A percentile compares a stretch with the other conserved stretches of the same genome.
Evolutionary conservation across 768 basidiomycete species (phyloP).

Genomic region (Lactifluus rugatus): DNA sequence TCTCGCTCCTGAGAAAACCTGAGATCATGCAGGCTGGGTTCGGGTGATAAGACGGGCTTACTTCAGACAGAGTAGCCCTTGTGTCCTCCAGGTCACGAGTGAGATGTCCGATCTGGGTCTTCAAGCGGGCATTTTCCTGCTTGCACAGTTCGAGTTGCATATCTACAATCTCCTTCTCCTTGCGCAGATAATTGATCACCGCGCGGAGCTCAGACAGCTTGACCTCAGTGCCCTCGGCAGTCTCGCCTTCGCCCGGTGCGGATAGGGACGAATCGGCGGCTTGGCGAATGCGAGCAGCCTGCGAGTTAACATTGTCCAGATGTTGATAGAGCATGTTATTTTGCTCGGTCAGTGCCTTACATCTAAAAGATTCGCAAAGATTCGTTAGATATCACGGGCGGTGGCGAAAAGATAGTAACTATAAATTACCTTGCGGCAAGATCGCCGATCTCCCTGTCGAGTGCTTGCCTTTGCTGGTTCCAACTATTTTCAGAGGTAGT

Average conservation of each 20-base stretch:
- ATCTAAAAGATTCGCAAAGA: slow-evolving; percentile 32
- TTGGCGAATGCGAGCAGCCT: slow-evolving; percentile 71
- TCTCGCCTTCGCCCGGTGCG: slow-evolving; percentile 34
- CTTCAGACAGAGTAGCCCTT: slow-evolving; percentile 61
- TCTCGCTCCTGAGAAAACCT: slow-evolving; percentile 57
- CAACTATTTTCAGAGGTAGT: slow-evolving; percentile 66
- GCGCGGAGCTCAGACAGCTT: slow-evolving; percentile 67
- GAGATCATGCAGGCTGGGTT: background rate
- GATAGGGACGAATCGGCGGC: slow-evolving; percentile 46
- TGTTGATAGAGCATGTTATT: slow-evolving; percentile 74
- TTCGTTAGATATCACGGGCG: background rate
- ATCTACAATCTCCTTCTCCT: slow-evolving; percentile 89
- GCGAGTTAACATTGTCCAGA: slow-evolving; percentile 72
- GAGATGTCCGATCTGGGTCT: slow-evolving; percentile 66
- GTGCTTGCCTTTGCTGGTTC: slow-evolving; percentile 63
- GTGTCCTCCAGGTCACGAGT: slow-evolving; percentile 61
- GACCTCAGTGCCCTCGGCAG: slow-evolving; percentile 43
- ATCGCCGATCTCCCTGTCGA: slow-evolving; percentile 71
- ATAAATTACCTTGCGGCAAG: slow-evolving; percentile 52
- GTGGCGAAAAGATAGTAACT: background rate
- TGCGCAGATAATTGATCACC: slow-evolving; percentile 72
- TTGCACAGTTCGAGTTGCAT: slow-evolving; percentile 76
- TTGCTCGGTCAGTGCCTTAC: slow-evolving; percentile 64
- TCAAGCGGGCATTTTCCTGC: slow-evolving; percentile 65
- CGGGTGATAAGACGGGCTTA: slow-evolving; percentile 24